Conservation (phyloP, 2,329 filamentous ascomycete species). For the Cyanodermella asteris region DNA sequence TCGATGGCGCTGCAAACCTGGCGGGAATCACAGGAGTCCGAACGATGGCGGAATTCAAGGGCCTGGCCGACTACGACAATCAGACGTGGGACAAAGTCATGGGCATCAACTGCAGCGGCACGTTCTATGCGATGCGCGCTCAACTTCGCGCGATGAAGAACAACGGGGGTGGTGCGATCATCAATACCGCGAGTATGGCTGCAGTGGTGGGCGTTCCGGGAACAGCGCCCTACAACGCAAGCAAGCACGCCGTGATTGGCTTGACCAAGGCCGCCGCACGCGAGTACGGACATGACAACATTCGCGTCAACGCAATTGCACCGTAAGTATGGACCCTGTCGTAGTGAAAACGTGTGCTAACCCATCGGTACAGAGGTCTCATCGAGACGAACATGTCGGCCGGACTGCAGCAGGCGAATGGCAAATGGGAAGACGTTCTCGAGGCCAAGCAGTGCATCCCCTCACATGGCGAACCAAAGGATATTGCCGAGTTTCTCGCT, state of each 20-base stretch:
- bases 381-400: constrained; percentile 15
- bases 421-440: not conserved
- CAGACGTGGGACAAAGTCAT: constrained; percentile 11
- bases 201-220: constrained; percentile 17
- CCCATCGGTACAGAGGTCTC: constrained; percentile 9
- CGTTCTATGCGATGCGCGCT: constrained; percentile 29
- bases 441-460: not conserved
- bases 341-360: not conserved
- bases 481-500: constrained; percentile 6
- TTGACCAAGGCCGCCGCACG: constrained; percentile 13
- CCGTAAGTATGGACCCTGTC: constrained; percentile 17
- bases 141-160: constrained; percentile 22
- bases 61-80: constrained; percentile 3
- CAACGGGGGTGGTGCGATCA: constrained; percentile 36
- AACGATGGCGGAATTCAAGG: not conserved
- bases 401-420: not conserved
- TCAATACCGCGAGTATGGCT: constrained; percentile 26
- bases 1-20: constrained; percentile 24
- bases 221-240: constrained; percentile 14
- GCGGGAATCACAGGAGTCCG: constrained; percentile 15
- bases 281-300: constrained; percentile 11
- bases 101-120: constrained; percentile 24
- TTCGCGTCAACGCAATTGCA: constrained; percentile 21
- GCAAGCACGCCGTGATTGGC: constrained; percentile 16
- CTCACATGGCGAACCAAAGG: constrained; percentile 2